Evolutionary conservation across 495 filamentous ascomycete species (phyloP).

Genomic region (Lophiostoma macrostomum): DNA sequence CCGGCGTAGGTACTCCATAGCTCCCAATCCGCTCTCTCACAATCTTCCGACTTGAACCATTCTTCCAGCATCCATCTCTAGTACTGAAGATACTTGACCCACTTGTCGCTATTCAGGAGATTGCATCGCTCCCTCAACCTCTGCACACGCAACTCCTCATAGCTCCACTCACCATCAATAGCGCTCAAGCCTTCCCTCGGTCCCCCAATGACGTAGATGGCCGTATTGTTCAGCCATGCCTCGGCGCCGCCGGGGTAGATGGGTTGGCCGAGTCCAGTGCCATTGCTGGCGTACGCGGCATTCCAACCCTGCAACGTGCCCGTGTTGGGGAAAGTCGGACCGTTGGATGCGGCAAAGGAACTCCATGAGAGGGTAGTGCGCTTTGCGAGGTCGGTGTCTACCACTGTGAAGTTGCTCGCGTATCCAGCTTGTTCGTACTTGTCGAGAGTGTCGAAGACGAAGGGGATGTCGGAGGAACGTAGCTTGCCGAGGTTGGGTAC

Average conservation of each 20-base stretch:
- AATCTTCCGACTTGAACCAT: too few species aligned
- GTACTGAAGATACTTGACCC: too few species aligned
- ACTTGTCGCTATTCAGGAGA: too few species aligned
- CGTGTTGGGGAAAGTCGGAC: not conserved
- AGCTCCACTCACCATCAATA: not conserved
- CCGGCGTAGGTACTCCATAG: too few species aligned
- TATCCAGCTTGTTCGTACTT: constrained; percentile 3
- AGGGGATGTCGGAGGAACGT: constrained; percentile 21
- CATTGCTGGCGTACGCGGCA: not conserved
- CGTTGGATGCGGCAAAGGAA: constrained; percentile 3
- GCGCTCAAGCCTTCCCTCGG: constrained; percentile 9
- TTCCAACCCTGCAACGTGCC: constrained; percentile 1
- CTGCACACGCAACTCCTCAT: constrained; percentile 6
- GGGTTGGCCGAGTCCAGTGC: too few species aligned
- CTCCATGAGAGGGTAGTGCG: constrained; percentile 10
- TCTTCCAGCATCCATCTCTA: too few species aligned
- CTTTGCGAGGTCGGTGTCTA: not conserved
- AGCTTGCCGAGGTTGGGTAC: constrained; percentile 10
- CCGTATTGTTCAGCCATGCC: not conserved
- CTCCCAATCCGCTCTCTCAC: too few species aligned
- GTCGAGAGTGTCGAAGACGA: constrained; percentile 15
- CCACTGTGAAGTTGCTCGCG: constrained; percentile 3
- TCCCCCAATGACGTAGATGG: constrained; percentile 10
- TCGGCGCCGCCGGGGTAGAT: too few species aligned
- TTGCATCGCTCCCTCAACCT: constrained; percentile 22